phyloP scores from a whole-genome alignment of 2,329 filamentous ascomycete species.

The Waltergamsia citrina region DNA sequence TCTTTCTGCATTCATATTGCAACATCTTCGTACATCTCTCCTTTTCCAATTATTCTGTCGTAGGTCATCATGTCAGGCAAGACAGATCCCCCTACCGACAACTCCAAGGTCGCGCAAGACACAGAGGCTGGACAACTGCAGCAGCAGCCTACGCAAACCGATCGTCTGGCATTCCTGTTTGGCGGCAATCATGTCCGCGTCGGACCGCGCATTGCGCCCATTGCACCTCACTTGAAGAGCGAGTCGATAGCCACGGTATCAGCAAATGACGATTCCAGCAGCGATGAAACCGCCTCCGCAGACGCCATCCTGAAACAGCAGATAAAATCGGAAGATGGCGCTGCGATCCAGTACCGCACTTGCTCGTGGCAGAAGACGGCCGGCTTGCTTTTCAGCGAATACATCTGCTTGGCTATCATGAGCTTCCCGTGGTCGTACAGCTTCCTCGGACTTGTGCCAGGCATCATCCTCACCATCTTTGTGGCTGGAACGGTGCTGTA shows the following conservation, averaged over 20 bases:
- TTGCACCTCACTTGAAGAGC: conserved; percentile 23
- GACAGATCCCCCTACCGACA: no score
- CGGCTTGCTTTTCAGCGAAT: conserved; percentile 84
- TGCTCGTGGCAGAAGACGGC: conserved; percentile 96
- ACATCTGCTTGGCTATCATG: conserved; percentile 90
- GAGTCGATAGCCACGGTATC: no score
- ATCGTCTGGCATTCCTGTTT: conserved; percentile 20
- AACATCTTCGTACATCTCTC: no score
- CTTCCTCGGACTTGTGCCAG: conserved; percentile 76
- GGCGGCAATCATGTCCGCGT: conserved; percentile 29
- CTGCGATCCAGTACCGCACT: conserved; percentile 82
- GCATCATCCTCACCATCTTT: conserved; percentile 69
- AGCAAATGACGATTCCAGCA: conserved; percentile 1
- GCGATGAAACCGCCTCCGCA: conserved; percentile 23
- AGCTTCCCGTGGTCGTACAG: conserved; percentile 93
- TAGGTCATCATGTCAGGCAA: no score
- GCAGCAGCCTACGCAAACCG: no score
- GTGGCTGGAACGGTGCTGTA: conserved; percentile 75
- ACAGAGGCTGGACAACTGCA: no score
- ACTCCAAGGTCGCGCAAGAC: no score
- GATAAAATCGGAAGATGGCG: conserved; percentile 65
- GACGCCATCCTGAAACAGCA: conserved; percentile 50
- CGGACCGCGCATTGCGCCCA: conserved; percentile 41
- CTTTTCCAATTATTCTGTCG: no score
- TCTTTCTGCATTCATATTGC: no score